Percentiles rank a stretch among this genome's conserved stretches.
Conservation (phyloP, 495 filamentous ascomycete species). For the Podospora didyma region DNA sequence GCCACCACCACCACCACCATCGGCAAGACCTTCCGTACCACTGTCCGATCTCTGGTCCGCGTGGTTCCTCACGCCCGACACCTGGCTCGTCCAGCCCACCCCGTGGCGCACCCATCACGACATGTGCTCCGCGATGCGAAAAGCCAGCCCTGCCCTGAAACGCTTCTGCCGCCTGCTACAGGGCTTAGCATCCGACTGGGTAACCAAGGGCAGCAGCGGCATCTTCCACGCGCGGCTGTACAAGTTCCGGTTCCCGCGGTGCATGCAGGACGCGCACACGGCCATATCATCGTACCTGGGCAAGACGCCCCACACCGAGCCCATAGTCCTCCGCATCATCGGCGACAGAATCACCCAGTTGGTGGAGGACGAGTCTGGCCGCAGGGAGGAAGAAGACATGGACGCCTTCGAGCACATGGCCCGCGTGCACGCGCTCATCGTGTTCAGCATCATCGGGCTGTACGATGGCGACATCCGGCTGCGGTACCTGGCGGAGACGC, state of each 20-base stretch:
- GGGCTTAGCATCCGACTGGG: constrained; percentile 21
- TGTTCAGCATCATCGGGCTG: constrained; percentile 51
- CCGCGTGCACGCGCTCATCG: constrained; percentile 41
- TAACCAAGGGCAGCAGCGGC: constrained; percentile 11
- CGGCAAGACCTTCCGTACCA: background rate
- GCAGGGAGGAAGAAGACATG: background rate
- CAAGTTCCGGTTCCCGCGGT: constrained; percentile 20
- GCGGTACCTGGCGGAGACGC: constrained; percentile 38
- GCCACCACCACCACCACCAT: background rate
- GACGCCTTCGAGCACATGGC: constrained; percentile 33
- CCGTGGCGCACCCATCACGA: background rate
- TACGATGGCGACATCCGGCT: constrained; percentile 52
- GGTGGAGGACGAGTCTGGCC: background rate
- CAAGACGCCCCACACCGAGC: constrained; percentile 9
- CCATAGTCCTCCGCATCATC: constrained; percentile 15
- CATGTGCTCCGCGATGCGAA: background rate
- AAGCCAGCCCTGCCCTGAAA: background rate
- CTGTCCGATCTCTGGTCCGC: constrained; percentile 3
- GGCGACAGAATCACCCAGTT: constrained; percentile 9
- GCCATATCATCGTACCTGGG: constrained; percentile 10
- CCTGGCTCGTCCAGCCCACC: constrained; percentile 4
- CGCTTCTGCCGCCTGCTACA: background rate
- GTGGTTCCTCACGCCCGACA: constrained; percentile 10
- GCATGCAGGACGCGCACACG: constrained; percentile 29
- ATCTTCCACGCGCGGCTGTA: constrained; percentile 40